Evolutionary conservation across 371 early-diverging fungal genomes (phyloP), one percentile per base, ranked within the genome.

Genomic region (Dentiscutata heterogama): DNA sequence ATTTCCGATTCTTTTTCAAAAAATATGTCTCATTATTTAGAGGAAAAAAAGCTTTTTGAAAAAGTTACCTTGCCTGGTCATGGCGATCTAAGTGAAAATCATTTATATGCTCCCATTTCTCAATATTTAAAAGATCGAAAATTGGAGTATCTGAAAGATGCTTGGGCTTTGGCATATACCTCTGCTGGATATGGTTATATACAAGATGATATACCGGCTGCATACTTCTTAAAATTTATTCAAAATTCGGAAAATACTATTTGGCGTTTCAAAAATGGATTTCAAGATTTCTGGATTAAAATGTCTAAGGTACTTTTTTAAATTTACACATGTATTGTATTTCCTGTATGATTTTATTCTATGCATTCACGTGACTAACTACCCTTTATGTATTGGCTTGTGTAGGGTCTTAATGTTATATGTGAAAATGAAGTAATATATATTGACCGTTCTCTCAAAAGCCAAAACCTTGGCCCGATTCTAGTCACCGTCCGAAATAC

Each of bases 161-260:
- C 65, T 18, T 78, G 78, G 78, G 25, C 22, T 63, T 64, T 78
- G 22, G 78, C 78, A 42, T 78, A 63, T 22, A 78, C 78, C 22
- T 64, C 65, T 46, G 78, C 78, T 35, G 78, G 78, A 3, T 78
- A 78, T 25, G 78, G 78, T 8, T 78, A 78, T 22, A 46, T 78
- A 1, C 27, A 64, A 18, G 61, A 50, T 39, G 78, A 78, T 64
- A 63, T 78, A 7, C 78, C 78, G 0, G 78, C 46, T 20, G 64
- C 78, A 0, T 78, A 78, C 11, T 78, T 78, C 7, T 2, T 60
- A 0, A 78, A 78, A 20, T 78, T 78, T 14, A 60, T 78, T 5
- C 35, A 64, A 39, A 50, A 50, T 64, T 64, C 64, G 0, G 78
- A 78, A 29, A 78, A 78, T 42, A 78, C 60, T 14, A 78, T 78